Percentiles rank a stretch among this genome's conserved stretches.
Evolutionary conservation across 495 filamentous ascomycete genomes (phyloP).

Genomic region (Penicillium angulare): DNA sequence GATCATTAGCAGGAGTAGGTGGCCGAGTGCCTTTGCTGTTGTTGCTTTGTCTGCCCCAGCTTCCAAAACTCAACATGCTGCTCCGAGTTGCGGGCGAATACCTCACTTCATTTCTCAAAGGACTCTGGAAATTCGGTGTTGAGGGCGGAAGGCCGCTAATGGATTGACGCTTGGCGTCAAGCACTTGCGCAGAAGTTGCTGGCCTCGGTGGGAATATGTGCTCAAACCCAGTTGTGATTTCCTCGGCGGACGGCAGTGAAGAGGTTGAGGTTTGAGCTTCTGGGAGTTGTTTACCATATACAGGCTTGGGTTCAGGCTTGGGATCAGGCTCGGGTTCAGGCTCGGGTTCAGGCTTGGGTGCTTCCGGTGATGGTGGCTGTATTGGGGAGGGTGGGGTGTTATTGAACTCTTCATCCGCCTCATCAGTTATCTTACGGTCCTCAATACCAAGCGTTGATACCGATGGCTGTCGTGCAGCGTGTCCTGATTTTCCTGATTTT

Average conservation of each 20-base stretch:
- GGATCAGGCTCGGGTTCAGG: too few relatives aligned
- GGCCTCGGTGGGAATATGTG: background rate
- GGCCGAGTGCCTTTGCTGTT: slow-evolving; percentile 24
- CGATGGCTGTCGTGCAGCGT: slow-evolving; percentile 11
- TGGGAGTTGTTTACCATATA: slow-evolving; percentile 3
- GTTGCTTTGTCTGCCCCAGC: slow-evolving; percentile 21
- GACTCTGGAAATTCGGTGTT: slow-evolving; percentile 22
- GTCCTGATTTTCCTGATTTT: too few relatives aligned
- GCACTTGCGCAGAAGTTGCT: slow-evolving; percentile 15
- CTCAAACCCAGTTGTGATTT: background rate
- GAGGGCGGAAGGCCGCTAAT: slow-evolving; percentile 23
- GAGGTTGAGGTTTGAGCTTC: background rate
- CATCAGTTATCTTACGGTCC: background rate
- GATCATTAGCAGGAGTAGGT: slow-evolving; percentile 23
- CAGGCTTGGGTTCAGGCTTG: too few relatives aligned
- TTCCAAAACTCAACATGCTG: slow-evolving; percentile 30
- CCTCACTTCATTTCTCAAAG: slow-evolving; percentile 28
- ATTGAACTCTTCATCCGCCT: background rate
- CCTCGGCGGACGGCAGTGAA: slow-evolving; percentile 6
- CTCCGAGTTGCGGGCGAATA: slow-evolving; percentile 25
- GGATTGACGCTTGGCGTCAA: slow-evolving; percentile 22
- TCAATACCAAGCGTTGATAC: slow-evolving; percentile 23
- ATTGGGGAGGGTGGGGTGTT: slow-evolving; percentile 17
- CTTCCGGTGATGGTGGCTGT: background rate
- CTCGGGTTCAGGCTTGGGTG: too few relatives aligned